A percentile compares a stretch with the other conserved stretches of the same genome.
Evolutionary conservation across 192 early-diverging fungal species (phyloP).

Genomic region (Neocallimastix lanati): DNA sequence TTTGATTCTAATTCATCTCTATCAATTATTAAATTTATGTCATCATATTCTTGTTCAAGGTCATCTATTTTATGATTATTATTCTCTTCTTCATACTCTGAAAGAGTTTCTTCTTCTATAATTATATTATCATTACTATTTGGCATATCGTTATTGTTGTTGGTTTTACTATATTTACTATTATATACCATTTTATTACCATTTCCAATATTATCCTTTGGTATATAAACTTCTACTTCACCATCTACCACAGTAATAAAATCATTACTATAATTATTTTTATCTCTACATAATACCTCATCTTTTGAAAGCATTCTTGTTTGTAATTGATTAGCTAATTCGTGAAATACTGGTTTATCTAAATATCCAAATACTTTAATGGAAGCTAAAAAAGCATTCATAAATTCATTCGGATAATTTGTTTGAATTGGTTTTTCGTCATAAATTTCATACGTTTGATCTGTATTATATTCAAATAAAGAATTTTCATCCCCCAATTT

Average conservation of each 20-base stretch:
- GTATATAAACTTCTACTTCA: not conserved
- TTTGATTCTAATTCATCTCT: constrained; percentile 19
- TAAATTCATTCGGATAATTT: constrained; percentile 43
- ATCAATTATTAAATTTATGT: constrained; percentile 3
- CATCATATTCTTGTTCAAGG: constrained; percentile 1
- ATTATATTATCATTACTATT: constrained; percentile 1
- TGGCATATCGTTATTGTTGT: not conserved
- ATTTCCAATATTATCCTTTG: not conserved
- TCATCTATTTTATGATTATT: constrained; percentile 7
- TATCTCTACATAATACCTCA: not conserved
- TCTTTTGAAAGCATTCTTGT: constrained; percentile 20
- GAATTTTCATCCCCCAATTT: not conserved
- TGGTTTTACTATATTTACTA: not conserved
- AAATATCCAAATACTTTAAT: constrained; percentile 96
- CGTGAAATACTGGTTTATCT: constrained; percentile 88
- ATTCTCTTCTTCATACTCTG: constrained; percentile 13
- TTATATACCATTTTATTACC: not conserved
- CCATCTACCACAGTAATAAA: constrained; percentile 8
- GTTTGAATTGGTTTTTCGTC: not conserved
- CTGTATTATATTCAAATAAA: not conserved
- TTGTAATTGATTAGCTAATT: constrained; percentile 77
- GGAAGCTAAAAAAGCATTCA: constrained; percentile 58
- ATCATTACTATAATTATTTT: constrained; percentile 12
- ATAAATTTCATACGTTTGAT: not conserved
- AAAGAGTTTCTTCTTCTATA: constrained; percentile 12